A percentile compares a stretch with the other conserved stretches of the same genome.
Conservation (phyloP, 2,329 filamentous ascomycete species). For the Microthyrium microscopicum region DNA sequence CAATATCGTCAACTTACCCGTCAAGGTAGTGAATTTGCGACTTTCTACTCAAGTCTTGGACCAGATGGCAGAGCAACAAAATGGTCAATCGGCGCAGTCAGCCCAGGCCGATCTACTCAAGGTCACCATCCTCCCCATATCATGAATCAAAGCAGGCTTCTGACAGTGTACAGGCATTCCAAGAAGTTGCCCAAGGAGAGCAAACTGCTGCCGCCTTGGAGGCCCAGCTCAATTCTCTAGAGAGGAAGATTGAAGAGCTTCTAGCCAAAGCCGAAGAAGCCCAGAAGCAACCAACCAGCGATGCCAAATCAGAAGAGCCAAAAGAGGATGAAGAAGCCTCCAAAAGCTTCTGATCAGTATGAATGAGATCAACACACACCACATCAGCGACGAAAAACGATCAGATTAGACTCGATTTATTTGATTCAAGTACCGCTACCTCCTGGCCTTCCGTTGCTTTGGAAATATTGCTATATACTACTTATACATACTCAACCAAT, state of each 20-base stretch:
- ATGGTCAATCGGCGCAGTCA: too few relatives aligned
- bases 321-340: too few relatives aligned
- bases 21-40: too few relatives aligned
- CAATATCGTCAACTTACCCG: too few relatives aligned
- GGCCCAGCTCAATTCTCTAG: slow-evolving; percentile 34
- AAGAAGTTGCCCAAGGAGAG: slow-evolving; percentile 37
- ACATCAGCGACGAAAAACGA: not conserved
- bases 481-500: not conserved
- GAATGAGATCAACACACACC: not conserved
- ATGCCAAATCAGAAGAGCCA: too few relatives aligned
- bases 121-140: too few relatives aligned
- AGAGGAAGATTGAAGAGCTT: slow-evolving; percentile 37
- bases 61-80: too few relatives aligned
- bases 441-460: not conserved
- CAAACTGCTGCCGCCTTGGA: slow-evolving; percentile 38
- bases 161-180: slow-evolving; percentile 24
- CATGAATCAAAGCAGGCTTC: too few relatives aligned
- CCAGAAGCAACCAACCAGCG: too few relatives aligned
- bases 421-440: not conserved
- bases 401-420: not conserved
- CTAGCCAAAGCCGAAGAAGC: slow-evolving; percentile 32
- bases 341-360: not conserved
- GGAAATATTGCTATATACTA: not conserved
- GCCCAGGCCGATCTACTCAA: too few relatives aligned
- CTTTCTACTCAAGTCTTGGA: too few relatives aligned